A percentile compares a stretch with the other conserved stretches of the same genome.
Evolutionary conservation across 1,284 basidiomycete genomes (phyloP).

Genomic region (Ceratobasidium sp.): DNA sequence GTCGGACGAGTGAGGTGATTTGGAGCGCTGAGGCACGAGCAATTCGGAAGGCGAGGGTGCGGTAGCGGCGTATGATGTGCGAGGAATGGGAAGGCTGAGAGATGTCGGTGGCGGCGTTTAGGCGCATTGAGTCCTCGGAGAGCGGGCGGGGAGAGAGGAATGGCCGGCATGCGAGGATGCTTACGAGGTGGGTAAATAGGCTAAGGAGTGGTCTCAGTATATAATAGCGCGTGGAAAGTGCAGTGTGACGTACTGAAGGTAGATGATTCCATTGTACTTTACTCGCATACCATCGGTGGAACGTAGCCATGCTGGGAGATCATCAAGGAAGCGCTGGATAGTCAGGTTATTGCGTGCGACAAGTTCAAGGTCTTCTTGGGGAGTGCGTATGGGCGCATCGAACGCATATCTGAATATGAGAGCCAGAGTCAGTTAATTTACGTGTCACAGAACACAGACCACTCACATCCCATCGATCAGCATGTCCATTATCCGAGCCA

Average conservation of each 20-base stretch:
- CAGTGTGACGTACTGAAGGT: slow-evolving; percentile 13
- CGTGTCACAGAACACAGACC: background rate
- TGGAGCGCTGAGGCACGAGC: slow-evolving; percentile 39
- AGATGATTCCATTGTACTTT: slow-evolving; percentile 32
- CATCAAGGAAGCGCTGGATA: slow-evolving; percentile 39
- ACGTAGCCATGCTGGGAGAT: slow-evolving; percentile 33
- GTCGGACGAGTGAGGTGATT: slow-evolving; percentile 27
- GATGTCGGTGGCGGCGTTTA: background rate
- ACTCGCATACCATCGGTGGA: slow-evolving; percentile 28
- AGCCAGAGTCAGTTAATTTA: background rate
- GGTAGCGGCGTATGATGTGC: slow-evolving; percentile 34
- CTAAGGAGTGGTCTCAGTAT: background rate
- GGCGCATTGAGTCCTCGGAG: slow-evolving; percentile 14
- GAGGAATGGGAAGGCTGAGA: slow-evolving; percentile 19
- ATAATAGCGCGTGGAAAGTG: background rate
- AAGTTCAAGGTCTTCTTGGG: slow-evolving; percentile 22
- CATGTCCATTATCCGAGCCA: slow-evolving; percentile 29
- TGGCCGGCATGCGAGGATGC: slow-evolving; percentile 25
- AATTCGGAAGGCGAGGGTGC: slow-evolving; percentile 38
- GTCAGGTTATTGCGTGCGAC: slow-evolving; percentile 38
- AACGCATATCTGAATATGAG: slow-evolving; percentile 27
- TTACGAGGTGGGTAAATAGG: slow-evolving; percentile 26
- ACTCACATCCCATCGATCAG: slow-evolving; percentile 37
- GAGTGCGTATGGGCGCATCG: slow-evolving; percentile 33
- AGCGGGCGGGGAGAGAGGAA: slow-evolving; percentile 20